Conservation (phyloP, 306 rosid genomes). For the Fragaria nilgerrensis region DNA sequence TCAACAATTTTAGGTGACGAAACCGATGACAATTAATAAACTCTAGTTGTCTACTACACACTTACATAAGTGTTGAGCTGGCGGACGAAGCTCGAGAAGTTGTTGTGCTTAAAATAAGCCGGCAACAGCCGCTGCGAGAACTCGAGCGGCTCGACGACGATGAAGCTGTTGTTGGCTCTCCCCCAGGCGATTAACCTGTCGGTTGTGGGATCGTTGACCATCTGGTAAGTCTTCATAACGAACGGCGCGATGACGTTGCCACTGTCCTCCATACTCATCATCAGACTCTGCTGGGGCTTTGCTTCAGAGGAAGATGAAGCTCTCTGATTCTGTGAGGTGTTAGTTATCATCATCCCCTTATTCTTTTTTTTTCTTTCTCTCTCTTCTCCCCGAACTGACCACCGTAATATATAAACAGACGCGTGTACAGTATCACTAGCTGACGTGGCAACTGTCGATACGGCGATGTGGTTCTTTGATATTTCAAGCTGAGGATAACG, state of each 20-base stretch:
- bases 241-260: conserved; percentile 71
- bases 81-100: conserved; percentile 99
- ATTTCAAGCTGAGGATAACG: conserved; percentile 29
- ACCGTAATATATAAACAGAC: conserved; percentile 33
- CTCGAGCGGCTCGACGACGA: conserved; percentile 70
- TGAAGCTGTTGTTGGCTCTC: conserved; percentile 73
- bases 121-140: conserved; percentile 72
- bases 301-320: not conserved
- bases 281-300: conserved; percentile 14
- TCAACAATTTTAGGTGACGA: not conserved
- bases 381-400: conserved; percentile 15
- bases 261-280: conserved; percentile 52
- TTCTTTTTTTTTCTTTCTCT: not conserved
- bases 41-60: not conserved
- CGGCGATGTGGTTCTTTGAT: not conserved
- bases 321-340: not conserved
- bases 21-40: no score
- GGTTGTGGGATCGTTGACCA: conserved; percentile 76
- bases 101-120: conserved; percentile 81
- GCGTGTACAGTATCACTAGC: conserved; percentile 14
- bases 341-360: not conserved
- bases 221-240: conserved; percentile 79
- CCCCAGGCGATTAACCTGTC: conserved; percentile 76
- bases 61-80: conserved; percentile 95
- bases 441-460: conserved; percentile 43